Evolutionary conservation across 768 basidiomycete species (phyloP).

Genomic region (Hortiboletus flavorubellus): DNA sequence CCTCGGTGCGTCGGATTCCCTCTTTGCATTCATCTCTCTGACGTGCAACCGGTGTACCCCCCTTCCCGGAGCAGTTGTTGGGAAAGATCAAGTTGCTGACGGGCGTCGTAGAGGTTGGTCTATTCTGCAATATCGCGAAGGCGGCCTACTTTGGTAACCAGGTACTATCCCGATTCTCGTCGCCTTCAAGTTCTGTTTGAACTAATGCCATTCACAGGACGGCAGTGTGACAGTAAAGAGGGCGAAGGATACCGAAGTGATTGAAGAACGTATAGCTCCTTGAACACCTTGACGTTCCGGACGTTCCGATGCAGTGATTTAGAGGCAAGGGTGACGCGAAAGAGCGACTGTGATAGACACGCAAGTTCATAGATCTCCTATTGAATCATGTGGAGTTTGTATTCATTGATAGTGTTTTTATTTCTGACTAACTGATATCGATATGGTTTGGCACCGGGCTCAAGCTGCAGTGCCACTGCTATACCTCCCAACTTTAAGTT

Average conservation of each 20-base stretch:
- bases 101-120: slow-evolving; percentile 96
- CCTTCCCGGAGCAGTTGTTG: slow-evolving; percentile 52
- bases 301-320: background rate
- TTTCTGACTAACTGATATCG: no score
- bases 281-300: background rate
- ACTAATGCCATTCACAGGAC: slow-evolving; percentile 40
- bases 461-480: no score
- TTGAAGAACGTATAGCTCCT: slow-evolving; percentile 18
- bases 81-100: slow-evolving; percentile 88
- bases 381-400: background rate
- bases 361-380: background rate
- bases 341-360: background rate
- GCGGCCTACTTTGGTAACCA: slow-evolving; percentile 97
- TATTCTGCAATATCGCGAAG: slow-evolving; percentile 91
- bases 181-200: background rate
- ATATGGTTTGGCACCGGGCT: no score
- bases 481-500: no score
- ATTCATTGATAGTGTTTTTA: background rate
- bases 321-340: background rate
- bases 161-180: slow-evolving; percentile 36
- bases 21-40: background rate
- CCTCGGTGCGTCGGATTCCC: slow-evolving; percentile 37
- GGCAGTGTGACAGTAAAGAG: slow-evolving; percentile 66
- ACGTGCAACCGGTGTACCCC: background rate
- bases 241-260: slow-evolving; percentile 22